Conservation (phyloP, 345 rosid genomes). For the Leavenworthia alabamica region DNA sequence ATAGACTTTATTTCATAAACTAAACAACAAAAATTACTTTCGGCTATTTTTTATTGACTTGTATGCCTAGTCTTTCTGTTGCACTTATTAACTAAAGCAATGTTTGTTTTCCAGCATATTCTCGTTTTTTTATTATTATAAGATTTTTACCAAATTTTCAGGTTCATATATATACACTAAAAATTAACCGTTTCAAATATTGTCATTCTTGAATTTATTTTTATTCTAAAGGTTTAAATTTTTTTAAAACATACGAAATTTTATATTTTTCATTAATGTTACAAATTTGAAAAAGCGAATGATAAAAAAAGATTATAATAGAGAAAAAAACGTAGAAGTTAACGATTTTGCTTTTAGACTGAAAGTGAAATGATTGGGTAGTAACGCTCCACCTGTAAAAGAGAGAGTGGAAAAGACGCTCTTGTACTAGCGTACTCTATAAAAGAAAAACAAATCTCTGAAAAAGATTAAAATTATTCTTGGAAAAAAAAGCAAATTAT, state of each 20-base stretch:
- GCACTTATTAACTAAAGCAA: conserved; percentile 9
- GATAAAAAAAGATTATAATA: not conserved
- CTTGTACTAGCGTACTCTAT: conserved; percentile 23
- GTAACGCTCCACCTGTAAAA: conserved; percentile 26
- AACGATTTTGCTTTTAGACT: not conserved
- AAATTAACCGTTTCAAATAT: not conserved
- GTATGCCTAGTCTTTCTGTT: conserved; percentile 11
- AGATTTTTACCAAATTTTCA: not conserved
- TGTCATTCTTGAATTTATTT: not conserved
- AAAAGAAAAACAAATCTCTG: conserved; percentile 15
- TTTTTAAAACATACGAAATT: not conserved
- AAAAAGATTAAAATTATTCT: conserved; percentile 3
- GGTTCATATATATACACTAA: not conserved
- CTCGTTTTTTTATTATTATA: not conserved
- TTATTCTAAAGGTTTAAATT: not conserved
- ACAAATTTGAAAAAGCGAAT: not conserved
- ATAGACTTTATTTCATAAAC: conserved; percentile 10
- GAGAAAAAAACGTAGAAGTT: conserved; percentile 8
- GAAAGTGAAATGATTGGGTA: conserved; percentile 33
- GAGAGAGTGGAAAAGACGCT: conserved; percentile 45
- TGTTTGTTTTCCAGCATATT: not conserved
- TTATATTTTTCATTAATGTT: not conserved
- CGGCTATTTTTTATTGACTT: conserved; percentile 32
- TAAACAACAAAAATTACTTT: conserved; percentile 16
- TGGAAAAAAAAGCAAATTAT: not conserved